Percentiles rank a stretch among this genome's conserved stretches.
phyloP scores from a whole-genome alignment of 495 filamentous ascomycete species.

The Trichoderma asperelloides region DNA sequence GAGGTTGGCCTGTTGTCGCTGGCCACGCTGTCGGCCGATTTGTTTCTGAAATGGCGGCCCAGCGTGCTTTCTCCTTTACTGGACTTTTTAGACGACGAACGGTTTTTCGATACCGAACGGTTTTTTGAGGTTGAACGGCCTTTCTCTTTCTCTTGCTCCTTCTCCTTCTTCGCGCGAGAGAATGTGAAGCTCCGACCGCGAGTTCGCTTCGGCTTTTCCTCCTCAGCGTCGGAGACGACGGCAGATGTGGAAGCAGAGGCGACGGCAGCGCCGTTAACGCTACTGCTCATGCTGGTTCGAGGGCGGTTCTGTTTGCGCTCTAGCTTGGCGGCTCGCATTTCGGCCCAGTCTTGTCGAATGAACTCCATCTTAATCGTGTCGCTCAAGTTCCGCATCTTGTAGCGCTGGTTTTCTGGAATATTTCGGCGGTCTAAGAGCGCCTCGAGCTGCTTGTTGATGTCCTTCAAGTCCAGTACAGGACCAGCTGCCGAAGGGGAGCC shows the following conservation, averaged over 20 bases:
- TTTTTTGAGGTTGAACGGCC: constrained; percentile 40
- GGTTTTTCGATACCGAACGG: constrained; percentile 7
- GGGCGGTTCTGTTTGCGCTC: constrained; percentile 24
- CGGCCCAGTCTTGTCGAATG: constrained; percentile 75
- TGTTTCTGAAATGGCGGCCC: constrained; percentile 40
- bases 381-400: constrained; percentile 85
- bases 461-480: constrained; percentile 25
- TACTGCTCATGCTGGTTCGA: constrained; percentile 24
- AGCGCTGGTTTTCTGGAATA: constrained; percentile 84
- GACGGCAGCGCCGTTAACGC: constrained; percentile 16
- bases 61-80: constrained; percentile 40
- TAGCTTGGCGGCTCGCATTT: constrained; percentile 38
- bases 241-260: neutral
- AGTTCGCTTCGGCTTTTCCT: constrained; percentile 53
- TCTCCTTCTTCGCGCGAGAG: constrained; percentile 38
- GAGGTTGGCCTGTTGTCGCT: constrained; percentile 39
- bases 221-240: constrained; percentile 17
- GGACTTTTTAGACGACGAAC: constrained; percentile 42
- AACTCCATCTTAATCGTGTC: constrained; percentile 91
- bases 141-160: constrained; percentile 13
- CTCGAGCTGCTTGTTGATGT: constrained; percentile 49
- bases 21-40: constrained; percentile 42
- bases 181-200: constrained; percentile 73
- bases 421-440: constrained; percentile 74
- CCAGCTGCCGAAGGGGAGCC: constrained; percentile 28